Evolutionary conservation across 768 basidiomycete species (phyloP), one percentile per base, ranked within the genome.

Genomic region (Phallus indusiatus): DNA sequence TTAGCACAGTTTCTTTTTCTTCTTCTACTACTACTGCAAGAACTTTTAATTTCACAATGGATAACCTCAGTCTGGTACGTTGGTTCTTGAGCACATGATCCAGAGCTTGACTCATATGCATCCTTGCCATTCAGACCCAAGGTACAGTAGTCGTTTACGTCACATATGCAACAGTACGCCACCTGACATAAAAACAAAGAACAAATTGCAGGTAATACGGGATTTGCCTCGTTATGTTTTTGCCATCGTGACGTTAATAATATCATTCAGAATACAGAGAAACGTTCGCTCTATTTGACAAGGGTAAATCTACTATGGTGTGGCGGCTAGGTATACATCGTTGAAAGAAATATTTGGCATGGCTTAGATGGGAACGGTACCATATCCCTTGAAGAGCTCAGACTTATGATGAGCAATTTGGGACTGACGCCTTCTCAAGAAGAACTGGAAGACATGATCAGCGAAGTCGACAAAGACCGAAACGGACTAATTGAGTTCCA

Each of bases 401-500:
- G 75, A n/a, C 75, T 74, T 59, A 75, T 77, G 63, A 76, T 77
- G 75, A 66, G 75, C 54, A 75, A 74, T 16, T 64, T 77, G 36
- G 75, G 75, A 6, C 73, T 76, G 66, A 77, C 75, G 69, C 75
- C 75, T 1, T 74, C 75, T 47, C 72, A 76, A 64, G 72, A 74
- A 16, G 74, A 77, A 59, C 65, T 77, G 47, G 69, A 73, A 64
- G 75, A 77, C 64, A 77, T 77, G 76, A 74, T 77, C 68, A 73
- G 73, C 65, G 74, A 77, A 66, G 76, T 77, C 61, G 76, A 77
- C 64, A 74, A 74, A 17, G 75, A 77, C 61, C 73, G 72, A 55
- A 77, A 74, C 69, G 74, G 73, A 64, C 73, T 70, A 42, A 77
- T 77, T 66, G 76, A 77, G 66, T 76, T 77, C 64, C 71, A 71